These are phyloP conservation scores for Phanerochaete carnosa DNA, from an alignment of 768 basidiomycete genomes.

Conservation along the genomic window DNA sequence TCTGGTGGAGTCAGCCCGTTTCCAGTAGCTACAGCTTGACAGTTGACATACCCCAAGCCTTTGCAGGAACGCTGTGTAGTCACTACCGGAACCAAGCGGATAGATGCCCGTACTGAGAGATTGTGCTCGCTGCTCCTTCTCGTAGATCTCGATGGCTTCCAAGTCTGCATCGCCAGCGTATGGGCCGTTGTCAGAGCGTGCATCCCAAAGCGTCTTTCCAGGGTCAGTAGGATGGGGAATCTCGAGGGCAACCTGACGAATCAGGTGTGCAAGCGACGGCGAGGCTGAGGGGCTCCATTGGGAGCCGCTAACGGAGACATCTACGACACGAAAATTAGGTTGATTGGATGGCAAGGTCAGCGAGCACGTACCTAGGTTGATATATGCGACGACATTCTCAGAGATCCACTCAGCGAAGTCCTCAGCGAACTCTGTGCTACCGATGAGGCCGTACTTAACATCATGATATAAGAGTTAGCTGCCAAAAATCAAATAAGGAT, in stretches of 20 bases:
- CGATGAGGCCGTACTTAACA: slow-evolving; percentile 62
- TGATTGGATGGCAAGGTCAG: neutral
- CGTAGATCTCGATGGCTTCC: slow-evolving; percentile 40
- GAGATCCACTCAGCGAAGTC: slow-evolving; percentile 84
- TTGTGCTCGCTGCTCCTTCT: slow-evolving; percentile 24
- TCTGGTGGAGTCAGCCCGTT: slow-evolving; percentile 17
- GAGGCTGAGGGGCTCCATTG: slow-evolving; percentile 57
- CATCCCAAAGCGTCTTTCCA: slow-evolving; percentile 76
- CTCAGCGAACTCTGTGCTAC: slow-evolving; percentile 91
- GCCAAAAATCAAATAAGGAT: neutral
- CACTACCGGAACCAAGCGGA: slow-evolving; percentile 81
- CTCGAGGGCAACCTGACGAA: slow-evolving; percentile 62
- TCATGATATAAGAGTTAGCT: neutral
- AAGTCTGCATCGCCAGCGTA: slow-evolving; percentile 35
- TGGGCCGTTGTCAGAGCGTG: slow-evolving; percentile 55
- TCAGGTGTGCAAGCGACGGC: slow-evolving; percentile 78
- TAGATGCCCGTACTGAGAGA: slow-evolving; percentile 35
- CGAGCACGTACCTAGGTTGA: slow-evolving; percentile 61
- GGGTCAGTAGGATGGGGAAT: slow-evolving; percentile 69
- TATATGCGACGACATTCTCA: slow-evolving; percentile 77
- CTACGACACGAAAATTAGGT: slow-evolving; percentile 27
- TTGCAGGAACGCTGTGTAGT: slow-evolving; percentile 91
- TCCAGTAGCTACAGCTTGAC: too few relatives aligned
- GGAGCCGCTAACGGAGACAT: slow-evolving; percentile 62
- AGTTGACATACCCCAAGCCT: slow-evolving; percentile 52